These are phyloP conservation scores for Solanum sejunctum DNA, from an alignment of 257 asterid species.

Conservation along the genomic window DNA sequence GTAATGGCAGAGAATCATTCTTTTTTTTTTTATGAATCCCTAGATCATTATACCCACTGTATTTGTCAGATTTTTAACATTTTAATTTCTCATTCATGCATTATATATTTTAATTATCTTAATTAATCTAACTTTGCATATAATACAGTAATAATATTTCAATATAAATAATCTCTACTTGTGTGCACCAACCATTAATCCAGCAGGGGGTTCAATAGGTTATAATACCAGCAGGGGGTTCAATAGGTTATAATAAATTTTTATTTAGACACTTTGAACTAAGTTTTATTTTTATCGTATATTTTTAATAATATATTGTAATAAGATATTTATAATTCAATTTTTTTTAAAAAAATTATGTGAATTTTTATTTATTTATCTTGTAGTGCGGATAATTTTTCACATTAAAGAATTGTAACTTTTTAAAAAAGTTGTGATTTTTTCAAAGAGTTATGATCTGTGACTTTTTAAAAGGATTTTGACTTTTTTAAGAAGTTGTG, in stretches of 20 bases:
- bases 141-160: neutral
- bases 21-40: slow-evolving; percentile 5
- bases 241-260: neutral
- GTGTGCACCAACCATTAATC: neutral
- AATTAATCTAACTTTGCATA: neutral
- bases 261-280: neutral
- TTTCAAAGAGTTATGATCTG: too few species aligned
- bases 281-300: neutral
- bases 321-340: too few species aligned
- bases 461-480: too few species aligned
- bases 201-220: neutral
- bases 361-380: too few species aligned
- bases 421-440: too few species aligned
- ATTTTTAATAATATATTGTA: neutral
- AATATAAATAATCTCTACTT: neutral
- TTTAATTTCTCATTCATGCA: neutral
- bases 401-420: too few species aligned
- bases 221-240: neutral
- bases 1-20: neutral
- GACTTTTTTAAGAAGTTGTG: too few species aligned
- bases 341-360: too few species aligned
- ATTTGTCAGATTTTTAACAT: slow-evolving; percentile 7
- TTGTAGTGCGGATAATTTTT: too few species aligned
- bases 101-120: neutral
- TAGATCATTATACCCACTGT: slow-evolving; percentile 10